A percentile compares a stretch with the other conserved stretches of the same genome.
These are phyloP conservation scores for Coemansia sp. DNA, from an alignment of 192 early-diverging fungal species.

Conservation along the genomic window DNA sequence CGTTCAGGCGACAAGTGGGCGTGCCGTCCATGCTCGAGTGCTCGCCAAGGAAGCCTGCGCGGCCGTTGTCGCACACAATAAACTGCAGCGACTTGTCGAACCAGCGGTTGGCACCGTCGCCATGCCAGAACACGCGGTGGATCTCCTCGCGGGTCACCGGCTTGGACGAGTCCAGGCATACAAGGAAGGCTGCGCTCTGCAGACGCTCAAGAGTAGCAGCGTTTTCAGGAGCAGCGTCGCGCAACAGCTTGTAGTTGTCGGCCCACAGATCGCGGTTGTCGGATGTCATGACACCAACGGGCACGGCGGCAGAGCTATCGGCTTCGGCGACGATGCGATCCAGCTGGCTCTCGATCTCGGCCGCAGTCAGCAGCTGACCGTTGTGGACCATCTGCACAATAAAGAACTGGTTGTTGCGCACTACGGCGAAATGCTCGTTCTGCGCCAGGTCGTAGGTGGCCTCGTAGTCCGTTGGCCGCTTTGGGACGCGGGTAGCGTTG, in stretches of 20 bases:
- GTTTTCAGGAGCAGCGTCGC: constrained; percentile 69
- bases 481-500: constrained; percentile 90
- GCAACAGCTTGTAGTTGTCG: constrained; percentile 70
- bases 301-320: constrained; percentile 64
- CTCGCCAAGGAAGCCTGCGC: constrained; percentile 93
- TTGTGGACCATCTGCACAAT: constrained; percentile 69
- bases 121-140: constrained; percentile 90
- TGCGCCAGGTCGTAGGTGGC: constrained; percentile 65
- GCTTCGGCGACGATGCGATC: constrained; percentile 67
- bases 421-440: constrained; percentile 84
- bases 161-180: constrained; percentile 85
- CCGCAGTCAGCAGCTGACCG: constrained; percentile 77
- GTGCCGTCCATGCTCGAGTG: constrained; percentile 96
- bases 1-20: constrained; percentile 82
- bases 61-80: constrained; percentile 96
- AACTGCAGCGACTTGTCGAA: constrained; percentile 98
- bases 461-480: constrained; percentile 81
- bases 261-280: constrained; percentile 95
- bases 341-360: constrained; percentile 81
- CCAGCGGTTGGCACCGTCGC: constrained; percentile 95
- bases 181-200: constrained; percentile 81
- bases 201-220: constrained; percentile 73
- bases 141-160: constrained; percentile 90
- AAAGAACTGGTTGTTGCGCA: constrained; percentile 92
- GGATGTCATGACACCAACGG: constrained; percentile 87